Evolutionary conservation across 1,139 yeast genomes (phyloP), one percentile per base, ranked within the genome.

Genomic region (Yamadazyma atlantica): DNA sequence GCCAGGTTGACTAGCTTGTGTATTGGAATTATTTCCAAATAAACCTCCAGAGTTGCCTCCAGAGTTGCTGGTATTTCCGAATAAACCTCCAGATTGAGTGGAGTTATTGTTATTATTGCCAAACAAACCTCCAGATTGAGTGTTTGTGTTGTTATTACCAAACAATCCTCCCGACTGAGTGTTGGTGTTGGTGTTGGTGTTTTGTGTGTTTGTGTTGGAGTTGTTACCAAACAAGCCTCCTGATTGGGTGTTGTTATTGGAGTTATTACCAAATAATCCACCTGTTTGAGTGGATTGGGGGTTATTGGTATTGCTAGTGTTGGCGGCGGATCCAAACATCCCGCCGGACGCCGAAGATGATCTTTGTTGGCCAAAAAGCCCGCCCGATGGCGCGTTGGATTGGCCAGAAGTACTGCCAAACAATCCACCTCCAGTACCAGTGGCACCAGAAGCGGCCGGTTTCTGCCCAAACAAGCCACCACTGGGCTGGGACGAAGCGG

Each of bases 401-500:
- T n/a, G n/a, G n/a, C n/a, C n/a, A n/a, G n/a, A n/a, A n/a, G n/a
- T n/a, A n/a, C n/a, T n/a, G n/a, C n/a, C n/a, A n/a, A n/a, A n/a
- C n/a, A n/a, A n/a, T n/a, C n/a, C n/a, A n/a, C n/a, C n/a, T n/a
- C n/a, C n/a, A n/a, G n/a, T n/a, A n/a, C n/a, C n/a, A n/a, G n/a
- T n/a, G 9, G 22, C 22, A 19, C 22, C 22, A 19, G 22, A 19
- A 21, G n/a, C n/a, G n/a, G n/a, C n/a, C n/a, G n/a, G n/a, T n/a
- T n/a, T n/a, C n/a, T n/a, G n/a, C n/a, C 47, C 64, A 49, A 60
- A 59, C 18, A 56, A 38, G 3, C 59, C 64, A 17, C 54, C 50
- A 22, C 38, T 18, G 19, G 37, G 30, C 9, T 27, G 17, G 29
- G 14, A n/a, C n/a, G n/a, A n/a, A n/a, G n/a, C n/a, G n/a, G n/a